Evolutionary conservation across 306 rosid genomes (phyloP), one percentile per base, ranked within the genome.

Genomic region (Adenanthera pavonina): DNA sequence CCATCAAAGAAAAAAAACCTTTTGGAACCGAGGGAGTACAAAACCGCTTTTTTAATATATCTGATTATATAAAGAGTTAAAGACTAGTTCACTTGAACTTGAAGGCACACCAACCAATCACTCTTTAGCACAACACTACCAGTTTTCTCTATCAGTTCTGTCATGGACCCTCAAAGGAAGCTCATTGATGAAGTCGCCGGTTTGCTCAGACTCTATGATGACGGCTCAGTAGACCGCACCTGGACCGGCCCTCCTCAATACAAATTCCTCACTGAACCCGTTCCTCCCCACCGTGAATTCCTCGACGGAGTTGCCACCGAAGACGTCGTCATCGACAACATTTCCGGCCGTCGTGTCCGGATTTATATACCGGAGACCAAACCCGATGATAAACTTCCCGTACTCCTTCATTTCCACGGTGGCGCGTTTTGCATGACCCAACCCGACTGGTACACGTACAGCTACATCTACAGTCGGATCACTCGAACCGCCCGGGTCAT

Each of bases 351-450:
- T 17, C 80, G 85, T 0, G 79, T 84, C 0, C 74, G 97, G 1
- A 43, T 88, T 4, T 93, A 93, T n/a, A 36, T 87, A 0, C 94
- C 93, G 3, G 91, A 89, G 56, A 67, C 10, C 14, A 66, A 52
- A 4, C 48, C 70, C 0, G 20, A 52, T 0, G 62, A 51, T 5
- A 89, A 85, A 66, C 81, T 92, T 0, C 94, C 95, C 0, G 46
- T 92, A 48, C 53, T 92, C 3, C 85, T 92, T 65, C 97, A 92
- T 57, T 91, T 89, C 70, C 97, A 89, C 2, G 95, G 97, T 9
- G 97, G 97, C 5, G 95, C 95, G 13, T 91, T 92, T 46, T 92
- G 95, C 81, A 84, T 91, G 2, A 84, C 87, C 83, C 82, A 89
- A 81, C 67, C 94, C 2, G 87, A 89, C 7, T 92, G 89, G 97